Evolutionary conservation across 176 grass and related monocot genomes (phyloP), one percentile per base, ranked within the genome.

Genomic region (Eremochloa ophiuroides): DNA sequence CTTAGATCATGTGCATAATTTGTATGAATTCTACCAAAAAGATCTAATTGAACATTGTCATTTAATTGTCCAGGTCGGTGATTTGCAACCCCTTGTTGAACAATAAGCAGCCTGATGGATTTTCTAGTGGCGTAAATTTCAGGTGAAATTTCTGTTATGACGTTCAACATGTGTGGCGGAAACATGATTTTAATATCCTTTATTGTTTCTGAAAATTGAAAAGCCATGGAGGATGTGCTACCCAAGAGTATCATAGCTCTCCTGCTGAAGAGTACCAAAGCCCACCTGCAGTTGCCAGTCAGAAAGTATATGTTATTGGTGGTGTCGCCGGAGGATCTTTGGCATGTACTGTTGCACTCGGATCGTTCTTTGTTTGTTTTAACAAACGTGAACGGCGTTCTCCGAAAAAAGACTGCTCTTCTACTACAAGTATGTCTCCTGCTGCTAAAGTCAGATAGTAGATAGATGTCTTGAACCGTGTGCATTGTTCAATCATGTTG

Each of bases 251-350:
- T 14, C 4, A 10, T 79, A 80, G 41, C n/a, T 35, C 63, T 63
- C 23, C 80, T 66, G 41, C 47, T 74, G 47, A 74, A 37, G 81
- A 87, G 26, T 53, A 84, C 26, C 2, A 16, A 82, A 79, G 42
- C 25, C 50, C 63, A 91, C 39, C 82, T 66, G 35, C 22, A 56
- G 78, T 10, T 83, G 18, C 79, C 55, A 78, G 27, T 63, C 74
- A 76, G 61, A 85, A 18, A 67, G 69, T 85, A 26, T 77, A 62
- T 80, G 69, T 83, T 56, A 38, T 91, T 38, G 61, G 85, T 55
- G 58, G 78, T 65, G 29, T 91, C 74, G 88, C 88, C 4, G 88
- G 91, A 55, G 91, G 85, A 88, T 94, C 88, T 80, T 46, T 94
- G 66, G 79, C 91, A 35, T 90, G 86, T 15, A 88, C 83, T 73